phyloP scores from a whole-genome alignment of 2,329 filamentous ascomycete genomes.

The Exophiala sp. region DNA sequence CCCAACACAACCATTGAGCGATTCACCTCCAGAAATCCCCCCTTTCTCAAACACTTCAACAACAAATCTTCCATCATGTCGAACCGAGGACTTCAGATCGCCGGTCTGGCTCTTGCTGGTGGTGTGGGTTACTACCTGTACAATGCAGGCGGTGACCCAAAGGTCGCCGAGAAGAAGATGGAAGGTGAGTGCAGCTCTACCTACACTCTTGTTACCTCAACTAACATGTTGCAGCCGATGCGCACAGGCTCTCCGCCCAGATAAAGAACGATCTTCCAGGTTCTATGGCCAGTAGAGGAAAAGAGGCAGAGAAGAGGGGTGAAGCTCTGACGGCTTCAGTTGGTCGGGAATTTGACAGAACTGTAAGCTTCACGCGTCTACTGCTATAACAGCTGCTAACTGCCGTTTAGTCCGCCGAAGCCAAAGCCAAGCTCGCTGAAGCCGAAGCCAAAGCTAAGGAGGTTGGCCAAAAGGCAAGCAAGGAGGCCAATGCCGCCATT shows the following conservation, averaged over 20 bases:
- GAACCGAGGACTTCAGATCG: slow-evolving; percentile 35
- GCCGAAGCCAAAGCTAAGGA: slow-evolving; percentile 63
- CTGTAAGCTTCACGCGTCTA: slow-evolving; percentile 51
- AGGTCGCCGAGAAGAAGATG: slow-evolving; percentile 78
- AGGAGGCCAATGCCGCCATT: slow-evolving; percentile 52
- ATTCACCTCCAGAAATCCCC: slow-evolving; percentile 21
- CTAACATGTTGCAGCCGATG: slow-evolving; percentile 61
- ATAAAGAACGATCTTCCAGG: slow-evolving; percentile 65
- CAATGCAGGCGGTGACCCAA: slow-evolving; percentile 73
- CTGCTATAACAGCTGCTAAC: slow-evolving; percentile 5
- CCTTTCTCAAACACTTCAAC: slow-evolving; percentile 24
- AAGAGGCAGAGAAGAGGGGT: slow-evolving; percentile 62
- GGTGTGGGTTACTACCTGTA: slow-evolving; percentile 89
- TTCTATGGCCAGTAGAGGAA: slow-evolving; percentile 38
- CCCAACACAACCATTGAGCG: slow-evolving; percentile 22
- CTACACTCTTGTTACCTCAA: neutral
- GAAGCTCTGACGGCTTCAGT: slow-evolving; percentile 60
- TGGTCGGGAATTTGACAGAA: slow-evolving; percentile 64
- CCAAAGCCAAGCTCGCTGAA: slow-evolving; percentile 54
- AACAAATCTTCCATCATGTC: slow-evolving; percentile 24
- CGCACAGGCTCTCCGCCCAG: slow-evolving; percentile 64
- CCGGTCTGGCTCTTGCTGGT: slow-evolving; percentile 63
- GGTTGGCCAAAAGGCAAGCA: slow-evolving; percentile 61
- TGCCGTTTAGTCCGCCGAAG: slow-evolving; percentile 35
- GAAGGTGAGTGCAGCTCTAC: slow-evolving; percentile 61